Conservation (phyloP, 2,329 filamentous ascomycete species). For the Aspergillus tubingensis region DNA sequence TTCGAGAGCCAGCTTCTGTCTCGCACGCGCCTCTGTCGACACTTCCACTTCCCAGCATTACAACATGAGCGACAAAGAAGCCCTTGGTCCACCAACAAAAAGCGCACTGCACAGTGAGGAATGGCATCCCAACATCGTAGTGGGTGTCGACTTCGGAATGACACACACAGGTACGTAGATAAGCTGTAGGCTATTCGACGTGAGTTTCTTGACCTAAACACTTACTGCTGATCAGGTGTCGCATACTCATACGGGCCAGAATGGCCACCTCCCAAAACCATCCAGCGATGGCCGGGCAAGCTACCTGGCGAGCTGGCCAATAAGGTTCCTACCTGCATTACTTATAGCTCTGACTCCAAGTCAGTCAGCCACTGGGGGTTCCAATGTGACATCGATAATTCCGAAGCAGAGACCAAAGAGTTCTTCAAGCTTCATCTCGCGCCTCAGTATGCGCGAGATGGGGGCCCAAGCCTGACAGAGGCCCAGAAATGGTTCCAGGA, state of each 20-base stretch:
- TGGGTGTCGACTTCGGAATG: conserved; percentile 35
- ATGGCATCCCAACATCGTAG: conserved; percentile 29
- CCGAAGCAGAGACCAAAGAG: conserved; percentile 29
- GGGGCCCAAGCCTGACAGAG: conserved; percentile 25
- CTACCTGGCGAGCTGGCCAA: conserved; percentile 34
- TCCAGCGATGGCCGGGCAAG: conserved; percentile 40
- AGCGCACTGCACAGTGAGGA: conserved; percentile 8
- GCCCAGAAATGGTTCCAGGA: conserved; percentile 35
- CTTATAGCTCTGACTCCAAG: conserved; percentile 23
- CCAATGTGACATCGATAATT: conserved; percentile 36
- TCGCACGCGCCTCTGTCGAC: no score
- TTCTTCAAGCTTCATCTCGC: conserved; percentile 44
- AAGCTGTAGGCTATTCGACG: no score
- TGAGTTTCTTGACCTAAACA: no score
- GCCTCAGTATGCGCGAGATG: conserved; percentile 29
- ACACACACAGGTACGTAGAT: conserved; percentile 26
- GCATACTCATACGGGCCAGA: conserved; percentile 39
- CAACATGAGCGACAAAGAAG: conserved; percentile 10
- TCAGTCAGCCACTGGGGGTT: conserved; percentile 38
- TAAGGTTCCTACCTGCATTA: conserved; percentile 36
- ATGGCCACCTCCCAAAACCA: conserved; percentile 36
- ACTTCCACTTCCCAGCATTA: no score
- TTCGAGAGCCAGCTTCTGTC: not conserved
- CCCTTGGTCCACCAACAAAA: not conserved
- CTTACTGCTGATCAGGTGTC: conserved; percentile 27